Base-by-base conservation (phyloP, 2,329 filamentous ascomycete genomes). In the Rutstroemia sp. region DNA sequence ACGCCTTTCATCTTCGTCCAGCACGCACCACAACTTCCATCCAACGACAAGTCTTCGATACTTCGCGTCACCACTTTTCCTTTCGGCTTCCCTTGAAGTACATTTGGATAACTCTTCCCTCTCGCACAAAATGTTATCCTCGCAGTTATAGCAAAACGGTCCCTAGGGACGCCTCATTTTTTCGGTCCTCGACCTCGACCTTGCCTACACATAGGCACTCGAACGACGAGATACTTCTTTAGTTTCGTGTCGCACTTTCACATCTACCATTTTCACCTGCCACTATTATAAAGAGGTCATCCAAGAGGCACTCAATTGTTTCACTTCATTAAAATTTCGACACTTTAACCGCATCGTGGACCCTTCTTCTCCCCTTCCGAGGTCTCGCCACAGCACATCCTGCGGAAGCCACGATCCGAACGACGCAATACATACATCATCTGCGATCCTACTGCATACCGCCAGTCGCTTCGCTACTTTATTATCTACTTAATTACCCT, bases 151-250 rank as follows among this genome's bases (percentile, higher is more conserved):
- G 69, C 70, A 66, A 49, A 58, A 68, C 72, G 65, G 74, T 76
- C 73, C 74, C 68, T 71, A 74, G 73, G 74, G 74, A 76, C 74
- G 71, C 70, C 63, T 65, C 61, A 57, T 40, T 55, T 58, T 57
- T 57, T 47, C 58, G 54, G 58, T 60, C 62, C 63, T 60, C 50
- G 54, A 61, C 53, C 55, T 55, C 52, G 54, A 48, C 53, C 50
- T 44, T 39, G 19, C 39, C 19, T 42, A 3, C 16, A 12, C 36
- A 52, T 55, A 59, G 56, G 50, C 47, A 48, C 48, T 60, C 46
- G 48, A 42, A 60, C 57, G 52, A 60, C 54, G 49, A 56, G 17
- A 45, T 30, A 51, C 47, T 17, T 21, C 10, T 45, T 51, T 27
- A 16, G 39, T 9, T 40, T 52, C 23, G 45, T 60, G 23, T 56